These are phyloP conservation scores for Claviceps humidiphila DNA, from an alignment of 2,329 filamentous ascomycete species.

Conservation along the genomic window DNA sequence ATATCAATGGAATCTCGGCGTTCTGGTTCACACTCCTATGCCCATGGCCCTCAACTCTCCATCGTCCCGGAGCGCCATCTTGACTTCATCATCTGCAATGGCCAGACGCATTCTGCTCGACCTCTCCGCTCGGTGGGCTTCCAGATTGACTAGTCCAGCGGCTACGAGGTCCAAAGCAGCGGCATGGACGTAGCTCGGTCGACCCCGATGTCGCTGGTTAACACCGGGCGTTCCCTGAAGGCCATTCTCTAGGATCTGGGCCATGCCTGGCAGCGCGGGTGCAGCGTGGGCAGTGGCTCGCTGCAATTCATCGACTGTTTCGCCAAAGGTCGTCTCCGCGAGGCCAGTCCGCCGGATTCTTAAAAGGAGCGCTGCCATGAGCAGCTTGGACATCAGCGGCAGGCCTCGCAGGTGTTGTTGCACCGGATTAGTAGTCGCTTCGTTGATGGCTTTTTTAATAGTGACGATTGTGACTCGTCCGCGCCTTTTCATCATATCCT, in stretches of 20 bases:
- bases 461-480: constrained; percentile 77
- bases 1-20: constrained; percentile 12
- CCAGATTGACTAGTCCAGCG: constrained; percentile 75
- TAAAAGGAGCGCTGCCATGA: constrained; percentile 70
- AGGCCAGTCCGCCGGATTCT: constrained; percentile 72
- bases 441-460: constrained; percentile 86
- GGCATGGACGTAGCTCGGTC: constrained; percentile 39
- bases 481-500: constrained; percentile 13
- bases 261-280: constrained; percentile 23
- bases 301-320: constrained; percentile 67
- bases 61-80: constrained; percentile 78
- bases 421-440: constrained; percentile 83
- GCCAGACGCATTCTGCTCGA: constrained; percentile 77
- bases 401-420: constrained; percentile 79
- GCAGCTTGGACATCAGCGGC: constrained; percentile 69
- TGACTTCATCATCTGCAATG: constrained; percentile 83
- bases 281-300: constrained; percentile 22
- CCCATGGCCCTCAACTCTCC: constrained; percentile 72
- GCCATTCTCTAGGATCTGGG: constrained; percentile 20
- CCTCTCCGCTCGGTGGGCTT: constrained; percentile 67
- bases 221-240: constrained; percentile 15
- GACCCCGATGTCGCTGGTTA: constrained; percentile 17
- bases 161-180: constrained; percentile 76
- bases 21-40: constrained; percentile 28
- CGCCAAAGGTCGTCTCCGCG: constrained; percentile 75